A percentile compares a stretch with the other conserved stretches of the same genome.
Evolutionary conservation across 495 filamentous ascomycete genomes (phyloP).

Genomic region (Aspergillus haitiensis): DNA sequence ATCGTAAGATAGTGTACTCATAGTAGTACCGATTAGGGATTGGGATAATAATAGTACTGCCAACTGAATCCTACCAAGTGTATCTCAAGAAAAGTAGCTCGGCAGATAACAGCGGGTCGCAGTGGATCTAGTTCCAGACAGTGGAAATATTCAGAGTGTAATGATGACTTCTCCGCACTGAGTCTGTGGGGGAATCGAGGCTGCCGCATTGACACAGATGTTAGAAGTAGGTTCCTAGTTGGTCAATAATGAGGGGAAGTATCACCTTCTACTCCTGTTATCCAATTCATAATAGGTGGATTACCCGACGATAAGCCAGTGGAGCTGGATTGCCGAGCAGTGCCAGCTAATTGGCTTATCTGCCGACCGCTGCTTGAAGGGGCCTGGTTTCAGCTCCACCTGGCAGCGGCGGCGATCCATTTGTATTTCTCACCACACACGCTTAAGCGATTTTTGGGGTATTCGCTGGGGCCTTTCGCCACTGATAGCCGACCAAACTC

Average conservation of each 20-base stretch:
- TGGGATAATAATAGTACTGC: no score
- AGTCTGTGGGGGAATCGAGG: conserved; percentile 30
- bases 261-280: no score
- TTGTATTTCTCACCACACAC: background rate
- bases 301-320: conserved; percentile 3
- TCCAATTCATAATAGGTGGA: background rate
- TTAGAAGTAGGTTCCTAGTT: background rate
- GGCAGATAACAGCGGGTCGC: conserved; percentile 14
- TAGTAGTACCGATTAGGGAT: no score
- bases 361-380: conserved; percentile 13
- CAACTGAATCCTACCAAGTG: background rate
- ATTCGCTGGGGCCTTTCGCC: background rate
- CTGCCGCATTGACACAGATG: background rate
- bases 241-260: background rate
- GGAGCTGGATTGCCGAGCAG: conserved; percentile 21
- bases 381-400: no score
- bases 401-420: background rate
- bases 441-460: background rate
- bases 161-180: conserved; percentile 24
- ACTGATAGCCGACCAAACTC: conserved; percentile 6
- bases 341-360: conserved; percentile 14
- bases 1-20: background rate
- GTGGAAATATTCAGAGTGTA: conserved; percentile 8
- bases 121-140: background rate
- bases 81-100: background rate